phyloP scores from a whole-genome alignment of 2,329 filamentous ascomycete species.

The Aschersonia sp. region DNA sequence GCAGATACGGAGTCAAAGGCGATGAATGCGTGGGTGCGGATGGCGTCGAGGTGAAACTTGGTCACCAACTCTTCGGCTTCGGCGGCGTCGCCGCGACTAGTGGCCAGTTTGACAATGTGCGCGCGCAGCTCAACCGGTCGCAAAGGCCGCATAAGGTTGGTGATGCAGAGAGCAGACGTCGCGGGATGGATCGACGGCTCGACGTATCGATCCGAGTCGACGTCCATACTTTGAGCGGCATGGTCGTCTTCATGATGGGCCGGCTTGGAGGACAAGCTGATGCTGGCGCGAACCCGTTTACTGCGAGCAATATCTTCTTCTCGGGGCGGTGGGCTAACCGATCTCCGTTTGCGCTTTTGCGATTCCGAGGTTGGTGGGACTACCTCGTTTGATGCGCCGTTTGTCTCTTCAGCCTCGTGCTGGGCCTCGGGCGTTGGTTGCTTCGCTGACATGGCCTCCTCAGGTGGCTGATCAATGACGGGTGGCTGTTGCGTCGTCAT shows the following conservation, averaged over 20 bases:
- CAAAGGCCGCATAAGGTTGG: slow-evolving; percentile 78
- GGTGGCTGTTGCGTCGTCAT: neutral
- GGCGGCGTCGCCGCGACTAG: slow-evolving; percentile 31
- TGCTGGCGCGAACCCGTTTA: slow-evolving; percentile 35
- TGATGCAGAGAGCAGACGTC: slow-evolving; percentile 73
- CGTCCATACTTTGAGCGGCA: slow-evolving; percentile 9
- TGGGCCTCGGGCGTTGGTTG: neutral
- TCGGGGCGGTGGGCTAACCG: slow-evolving; percentile 43
- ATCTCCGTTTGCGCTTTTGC: slow-evolving; percentile 54
- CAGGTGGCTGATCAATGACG: neutral
- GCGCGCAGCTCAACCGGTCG: slow-evolving; percentile 51
- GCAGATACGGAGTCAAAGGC: slow-evolving; percentile 53
- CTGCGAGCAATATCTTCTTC: slow-evolving; percentile 31
- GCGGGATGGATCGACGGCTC: slow-evolving; percentile 53
- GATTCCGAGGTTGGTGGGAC: slow-evolving; percentile 21
- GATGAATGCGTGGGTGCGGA: slow-evolving; percentile 79
- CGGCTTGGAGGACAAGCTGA: neutral
- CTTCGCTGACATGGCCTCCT: neutral
- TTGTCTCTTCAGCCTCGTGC: neutral
- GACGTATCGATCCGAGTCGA: slow-evolving; percentile 21
- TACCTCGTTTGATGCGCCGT: slow-evolving; percentile 1
- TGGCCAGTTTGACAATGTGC: slow-evolving; percentile 56
- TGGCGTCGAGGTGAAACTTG: slow-evolving; percentile 66
- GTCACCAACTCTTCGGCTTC: slow-evolving; percentile 40
- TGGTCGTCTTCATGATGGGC: neutral